Conservation (phyloP, 2,329 filamentous ascomycete species). For the Fusarium sp. region DNA sequence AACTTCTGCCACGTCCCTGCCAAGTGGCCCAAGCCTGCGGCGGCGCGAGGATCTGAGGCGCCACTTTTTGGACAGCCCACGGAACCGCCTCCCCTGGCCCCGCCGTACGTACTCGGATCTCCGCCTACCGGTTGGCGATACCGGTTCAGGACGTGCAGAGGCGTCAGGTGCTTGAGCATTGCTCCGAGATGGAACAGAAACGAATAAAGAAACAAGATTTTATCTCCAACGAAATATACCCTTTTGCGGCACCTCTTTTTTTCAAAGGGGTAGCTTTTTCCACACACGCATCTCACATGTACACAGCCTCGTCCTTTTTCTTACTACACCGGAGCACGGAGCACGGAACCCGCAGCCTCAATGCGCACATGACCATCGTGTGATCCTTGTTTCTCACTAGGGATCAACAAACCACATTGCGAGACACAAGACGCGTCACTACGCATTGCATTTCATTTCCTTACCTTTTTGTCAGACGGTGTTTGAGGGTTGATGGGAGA, state of each 20-base stretch:
- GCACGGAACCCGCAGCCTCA: conserved; percentile 36
- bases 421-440: conserved; percentile 12
- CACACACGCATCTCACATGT: conserved; percentile 4
- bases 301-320: conserved; percentile 17
- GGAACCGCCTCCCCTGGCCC: conserved; percentile 25
- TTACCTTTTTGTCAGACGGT: conserved; percentile 22
- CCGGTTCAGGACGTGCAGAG: conserved; percentile 36
- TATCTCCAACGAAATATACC: conserved; percentile 38
- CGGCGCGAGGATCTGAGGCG: conserved; percentile 4
- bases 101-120: conserved; percentile 48
- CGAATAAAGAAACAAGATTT: conserved; percentile 26
- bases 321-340: conserved; percentile 22
- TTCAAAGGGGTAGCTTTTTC: conserved; percentile 11
- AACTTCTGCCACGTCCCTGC: conserved; percentile 20
- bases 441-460: conserved; percentile 9
- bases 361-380: conserved; percentile 24
- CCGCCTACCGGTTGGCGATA: conserved; percentile 53
- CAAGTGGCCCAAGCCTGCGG: no score
- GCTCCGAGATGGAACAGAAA: conserved; percentile 13
- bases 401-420: conserved; percentile 2
- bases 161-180: conserved; percentile 24
- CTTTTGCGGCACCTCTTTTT: conserved; percentile 19
- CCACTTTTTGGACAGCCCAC: conserved; percentile 29
- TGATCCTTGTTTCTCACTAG: conserved; percentile 18
- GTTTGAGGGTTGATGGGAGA: conserved; percentile 34